These are phyloP conservation scores for Saccharomyces hybrid DNA, from an alignment of 1,139 yeast species.

Conservation along the genomic window DNA sequence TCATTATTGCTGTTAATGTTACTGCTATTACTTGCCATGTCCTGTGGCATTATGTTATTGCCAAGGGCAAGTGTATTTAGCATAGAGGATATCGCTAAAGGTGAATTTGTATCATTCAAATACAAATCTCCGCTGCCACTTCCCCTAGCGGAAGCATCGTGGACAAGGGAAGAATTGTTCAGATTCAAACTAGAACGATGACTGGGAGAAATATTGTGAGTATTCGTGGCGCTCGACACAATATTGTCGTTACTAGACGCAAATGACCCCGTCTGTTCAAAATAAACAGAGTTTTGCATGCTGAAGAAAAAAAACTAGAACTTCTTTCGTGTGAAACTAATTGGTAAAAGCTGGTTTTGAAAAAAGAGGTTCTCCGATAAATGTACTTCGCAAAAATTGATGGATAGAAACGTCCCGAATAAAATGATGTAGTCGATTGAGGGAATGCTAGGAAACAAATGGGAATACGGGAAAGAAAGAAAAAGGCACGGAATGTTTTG, in stretches of 20 bases:
- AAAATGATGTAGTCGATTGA: neutral
- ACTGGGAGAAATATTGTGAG: slow-evolving; percentile 13
- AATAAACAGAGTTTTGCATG: slow-evolving; percentile 4
- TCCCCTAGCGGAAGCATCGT: slow-evolving; percentile 7
- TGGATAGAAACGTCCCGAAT: no score
- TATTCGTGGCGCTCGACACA: neutral
- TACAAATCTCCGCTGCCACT: slow-evolving; percentile 1
- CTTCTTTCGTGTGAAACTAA: neutral
- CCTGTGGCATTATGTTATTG: slow-evolving; percentile 1
- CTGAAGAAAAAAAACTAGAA: neutral
- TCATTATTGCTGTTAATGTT: neutral
- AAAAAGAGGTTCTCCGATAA: no score
- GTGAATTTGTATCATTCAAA: slow-evolving; percentile 15
- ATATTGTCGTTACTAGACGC: neutral
- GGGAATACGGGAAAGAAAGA: neutral
- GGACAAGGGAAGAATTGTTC: slow-evolving; percentile 4
- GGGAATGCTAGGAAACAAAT: neutral
- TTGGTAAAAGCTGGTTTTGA: neutral
- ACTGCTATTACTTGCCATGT: neutral
- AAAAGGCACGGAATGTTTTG: neutral
- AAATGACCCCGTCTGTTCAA: neutral
- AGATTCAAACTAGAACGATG: slow-evolving; percentile 13
- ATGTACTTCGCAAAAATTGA: no score
- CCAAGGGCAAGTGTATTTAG: slow-evolving; percentile 21
- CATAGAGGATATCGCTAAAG: slow-evolving; percentile 26